Evolutionary conservation across 2,329 filamentous ascomycete genomes (phyloP).

Genomic region (Mollisiaceae sp.): DNA sequence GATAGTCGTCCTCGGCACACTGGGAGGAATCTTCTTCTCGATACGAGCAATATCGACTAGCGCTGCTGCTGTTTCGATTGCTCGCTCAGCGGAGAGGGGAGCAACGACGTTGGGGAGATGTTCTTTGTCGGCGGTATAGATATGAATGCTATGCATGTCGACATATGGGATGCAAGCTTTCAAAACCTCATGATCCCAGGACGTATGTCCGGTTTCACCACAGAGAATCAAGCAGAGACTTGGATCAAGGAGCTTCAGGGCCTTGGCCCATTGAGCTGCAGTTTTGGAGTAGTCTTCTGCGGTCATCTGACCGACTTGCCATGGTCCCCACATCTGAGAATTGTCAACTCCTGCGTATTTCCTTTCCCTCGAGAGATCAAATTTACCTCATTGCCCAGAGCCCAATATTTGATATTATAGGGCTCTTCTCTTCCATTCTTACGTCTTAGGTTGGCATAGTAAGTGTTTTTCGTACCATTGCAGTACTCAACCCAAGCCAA

Average conservation of each 20-base stretch:
- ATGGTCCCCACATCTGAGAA: constrained; percentile 42
- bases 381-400: constrained; percentile 72
- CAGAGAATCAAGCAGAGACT: constrained; percentile 66
- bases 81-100: constrained; percentile 66
- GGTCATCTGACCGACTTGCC: constrained; percentile 61
- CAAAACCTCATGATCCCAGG: constrained; percentile 68
- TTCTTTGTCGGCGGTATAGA: constrained; percentile 57
- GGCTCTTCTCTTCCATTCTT: constrained; percentile 77
- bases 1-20: constrained; percentile 56
- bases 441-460: constrained; percentile 81
- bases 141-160: constrained; percentile 72
- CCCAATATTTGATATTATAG: constrained; percentile 87
- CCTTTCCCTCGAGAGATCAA: background rate
- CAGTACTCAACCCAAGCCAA: constrained; percentile 87
- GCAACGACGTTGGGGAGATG: constrained; percentile 59
- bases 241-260: constrained; percentile 63
- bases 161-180: constrained; percentile 64
- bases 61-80: constrained; percentile 64
- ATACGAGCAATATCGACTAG: constrained; percentile 68
- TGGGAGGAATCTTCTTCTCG: constrained; percentile 52
- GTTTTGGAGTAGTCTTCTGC: constrained; percentile 61
- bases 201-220: constrained; percentile 63
- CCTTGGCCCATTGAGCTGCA: constrained; percentile 63
- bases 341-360: background rate
- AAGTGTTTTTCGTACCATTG: constrained; percentile 76